Evolutionary conservation across 331 rosid genomes (phyloP), one percentile per base, ranked within the genome.

Genomic region (Acacia pycnantha): DNA sequence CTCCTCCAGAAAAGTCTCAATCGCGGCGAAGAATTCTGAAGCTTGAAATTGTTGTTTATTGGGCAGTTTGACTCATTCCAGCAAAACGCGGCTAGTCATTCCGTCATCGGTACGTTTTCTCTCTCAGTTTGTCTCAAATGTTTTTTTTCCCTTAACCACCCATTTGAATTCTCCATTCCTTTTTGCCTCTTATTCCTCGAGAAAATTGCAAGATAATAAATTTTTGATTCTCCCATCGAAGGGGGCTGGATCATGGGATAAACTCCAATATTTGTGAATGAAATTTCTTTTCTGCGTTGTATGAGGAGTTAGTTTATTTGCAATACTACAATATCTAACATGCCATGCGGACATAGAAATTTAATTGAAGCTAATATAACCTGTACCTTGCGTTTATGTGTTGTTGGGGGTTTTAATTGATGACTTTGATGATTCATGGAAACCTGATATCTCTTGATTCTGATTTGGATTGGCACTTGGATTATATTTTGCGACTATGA

Each of bases 161-260:
- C 2, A 18, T 16, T 37, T 43, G 40, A 6, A 18, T 70, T 77
- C 61, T n/a, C 27, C 67, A 29, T 50, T 26, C 46, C 41, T 47
- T 18, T 53, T 54, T 13, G 77, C 67, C 27, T 33, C 66, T 70
- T 83, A 76, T 66, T 79, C 50, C 69, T 44, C 51, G 69, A 74
- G 80, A 70, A 69, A 80, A 64, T 15, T 41, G 88, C 76, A 14
- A 53, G 43, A 79, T 84, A 74, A 14, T 33, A 21, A 50, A 74
- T 73, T 62, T 24, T 70, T 31, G 13, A 13, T 69, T 74, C 19
- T 73, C 6, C 53, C 61, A 4, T 66, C 77, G 58, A 41, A 27
- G 77, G 22, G 70, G 24, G 66, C 37, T 47, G 41, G 69, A 62
- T 27, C 40, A 27, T 5, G 69, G 41, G 69, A 8, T 27, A 61